Conservation (phyloP, 306 rosid genomes). For the Acacia melanoxylon region DNA sequence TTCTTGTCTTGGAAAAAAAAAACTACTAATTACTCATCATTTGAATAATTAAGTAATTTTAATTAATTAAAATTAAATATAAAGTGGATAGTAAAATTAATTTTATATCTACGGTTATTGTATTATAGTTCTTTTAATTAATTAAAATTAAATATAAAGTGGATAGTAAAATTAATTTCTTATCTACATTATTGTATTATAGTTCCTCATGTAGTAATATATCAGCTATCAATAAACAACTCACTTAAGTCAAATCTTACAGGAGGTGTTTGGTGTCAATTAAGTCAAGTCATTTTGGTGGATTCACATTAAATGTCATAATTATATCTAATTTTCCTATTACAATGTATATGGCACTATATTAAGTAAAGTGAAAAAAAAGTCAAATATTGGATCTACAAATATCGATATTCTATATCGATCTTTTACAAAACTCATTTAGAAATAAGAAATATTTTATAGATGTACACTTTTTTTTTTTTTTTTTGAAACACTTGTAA, state of each 20-base stretch:
- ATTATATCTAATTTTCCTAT: too few relatives aligned
- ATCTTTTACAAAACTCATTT: neutral
- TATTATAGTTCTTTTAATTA: too few relatives aligned
- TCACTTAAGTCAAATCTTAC: too few relatives aligned
- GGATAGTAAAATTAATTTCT: neutral
- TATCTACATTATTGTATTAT: neutral
- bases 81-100: neutral
- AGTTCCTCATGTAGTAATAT: neutral
- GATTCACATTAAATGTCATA: neutral
- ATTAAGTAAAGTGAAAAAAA: too few relatives aligned
- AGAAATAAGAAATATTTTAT: neutral
- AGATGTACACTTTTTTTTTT: neutral
- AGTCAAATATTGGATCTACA: neutral
- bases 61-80: too few relatives aligned
- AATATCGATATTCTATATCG: neutral
- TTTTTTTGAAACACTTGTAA: neutral
- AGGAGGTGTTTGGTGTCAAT: too few relatives aligned
- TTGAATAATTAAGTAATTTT: neutral
- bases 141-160: neutral
- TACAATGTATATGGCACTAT: too few relatives aligned
- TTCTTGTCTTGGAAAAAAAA: neutral
- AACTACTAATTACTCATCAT: neutral
- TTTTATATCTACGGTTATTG: neutral
- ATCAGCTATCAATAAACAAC: neutral
- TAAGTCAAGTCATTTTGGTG: neutral